Base-by-base conservation (phyloP, 768 basidiomycete genomes). In the Royoungia palumana region DNA sequence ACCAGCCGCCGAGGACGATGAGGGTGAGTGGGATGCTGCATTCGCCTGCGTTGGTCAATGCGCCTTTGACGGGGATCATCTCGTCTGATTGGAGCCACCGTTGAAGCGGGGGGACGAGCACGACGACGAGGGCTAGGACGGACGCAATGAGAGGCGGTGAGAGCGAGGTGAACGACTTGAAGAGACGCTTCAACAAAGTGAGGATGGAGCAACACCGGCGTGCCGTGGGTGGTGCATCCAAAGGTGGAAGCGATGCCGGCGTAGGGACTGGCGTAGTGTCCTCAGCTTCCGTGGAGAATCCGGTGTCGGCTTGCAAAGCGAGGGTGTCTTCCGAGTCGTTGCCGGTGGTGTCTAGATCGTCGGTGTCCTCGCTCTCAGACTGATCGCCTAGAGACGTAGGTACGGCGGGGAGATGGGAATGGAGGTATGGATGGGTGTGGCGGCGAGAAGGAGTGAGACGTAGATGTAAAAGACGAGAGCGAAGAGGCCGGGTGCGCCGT, bases 1-100 rank as follows among this genome's bases (percentile, higher is more conserved):
- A 95, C 73, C 94, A 97, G 13, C 89, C 93, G 11, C 94, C 94
- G 36, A 97, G 83, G 6, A 96, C 92, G 47, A 97, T 77, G 21
- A 96, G 73, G 2, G 94, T 97, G 22, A 97, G 62, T 0, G 94
- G 95, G 51, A 97, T 85, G 10, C 86, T 84, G 51, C 89, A 91
- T 51, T 76, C 81, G 2, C 92, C 89, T 1, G 85, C 82, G 12
- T 72, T 70, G 2, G 71, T 74, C 41, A 94, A 67, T 0, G 89
- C 85, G 24, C 82, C 79, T 58, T 82, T 87, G 51, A 91, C 63
- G 0, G 86, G 81, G 30, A 72, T 74, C 66, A 89, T 72, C 54
- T 83, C 79, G 5, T 73, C 67, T 14, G 61, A 58, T 21, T 85
- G 79, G 44, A 97, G 74, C 9, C 76, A 62, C 42, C 82, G 79